Base-by-base conservation (phyloP, 164 flowering plant species). In the Berberis vulgaris region DNA sequence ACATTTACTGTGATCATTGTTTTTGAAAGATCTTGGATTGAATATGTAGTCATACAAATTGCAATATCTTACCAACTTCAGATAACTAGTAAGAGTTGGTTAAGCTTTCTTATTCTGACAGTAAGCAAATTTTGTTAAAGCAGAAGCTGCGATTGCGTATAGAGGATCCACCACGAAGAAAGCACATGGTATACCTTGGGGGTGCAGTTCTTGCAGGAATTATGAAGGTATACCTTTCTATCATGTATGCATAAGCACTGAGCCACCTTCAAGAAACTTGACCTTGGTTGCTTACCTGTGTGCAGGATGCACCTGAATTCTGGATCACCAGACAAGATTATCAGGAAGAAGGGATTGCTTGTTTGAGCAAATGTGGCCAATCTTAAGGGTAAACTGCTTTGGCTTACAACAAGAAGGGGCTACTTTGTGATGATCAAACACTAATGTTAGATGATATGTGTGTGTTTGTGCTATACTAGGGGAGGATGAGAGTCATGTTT, bases 301-400 rank as follows among this genome's bases (percentile, higher is more conserved):
- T 77, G 78, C 85, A 91, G 99, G 97, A 89, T 79, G 92, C 97
- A 62, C 99, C 97, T 3, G 99, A 91, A 65, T 91, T 89, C 73
- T 95, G 99, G 97, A 95, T 95, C 46, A 84, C 74, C 70, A 83
- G 86, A 74, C 81, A 95, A 69, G 97, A 95, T 74, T 91, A 91
- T 72, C 68, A 79, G 74, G 97, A 95, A 39, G 60, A 57, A 69
- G 96, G 97, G 71, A 63, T 85, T 59, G 85, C 71, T 49, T 91
- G 97, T 75, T 68, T 91, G 57, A 83, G 86, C 77, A 91, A 89
- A 76, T 86, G 91, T 68, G 94, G 97, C 41, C 87, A 83, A 59
- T 86, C 87, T 58, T 59, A 53, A 43, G 26, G 26, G 26, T 26
- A 26, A 26, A 26, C 26, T 26, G 26, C 26, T 26, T 26, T 26